phyloP scores from a whole-genome alignment of 2,329 filamentous ascomycete genomes.

The Fusarium pininemorale region DNA sequence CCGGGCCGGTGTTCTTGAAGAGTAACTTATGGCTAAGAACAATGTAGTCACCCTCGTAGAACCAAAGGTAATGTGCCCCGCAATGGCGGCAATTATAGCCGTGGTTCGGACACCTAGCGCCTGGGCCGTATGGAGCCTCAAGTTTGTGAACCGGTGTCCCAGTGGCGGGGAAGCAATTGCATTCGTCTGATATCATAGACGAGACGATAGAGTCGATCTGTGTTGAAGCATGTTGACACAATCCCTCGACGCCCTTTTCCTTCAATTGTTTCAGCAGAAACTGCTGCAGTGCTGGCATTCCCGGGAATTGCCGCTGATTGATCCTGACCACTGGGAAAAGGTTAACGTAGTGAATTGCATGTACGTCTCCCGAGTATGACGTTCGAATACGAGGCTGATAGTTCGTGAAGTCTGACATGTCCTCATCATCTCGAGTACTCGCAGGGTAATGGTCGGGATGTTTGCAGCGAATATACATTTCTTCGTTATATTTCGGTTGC shows the following conservation, averaged over 20 bases:
- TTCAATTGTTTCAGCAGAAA: background rate
- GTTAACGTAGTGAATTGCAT: accelerated
- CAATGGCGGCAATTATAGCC: background rate
- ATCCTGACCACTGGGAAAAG: background rate
- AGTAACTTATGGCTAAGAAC: accelerated
- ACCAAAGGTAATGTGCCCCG: background rate
- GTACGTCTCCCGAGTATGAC: background rate
- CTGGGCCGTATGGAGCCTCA: background rate
- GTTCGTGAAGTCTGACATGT: accelerated
- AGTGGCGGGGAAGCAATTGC: background rate
- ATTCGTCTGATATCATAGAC: background rate
- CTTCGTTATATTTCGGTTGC: accelerated
- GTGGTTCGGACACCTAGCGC: background rate
- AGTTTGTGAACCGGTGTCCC: background rate
- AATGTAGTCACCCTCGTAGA: background rate
- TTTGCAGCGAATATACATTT: background rate
- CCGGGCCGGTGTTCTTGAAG: accelerated
- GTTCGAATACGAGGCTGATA: accelerated
- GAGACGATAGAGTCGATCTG: background rate
- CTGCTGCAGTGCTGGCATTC: background rate
- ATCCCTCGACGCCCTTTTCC: background rate
- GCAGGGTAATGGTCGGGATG: background rate
- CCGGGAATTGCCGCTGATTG: background rate
- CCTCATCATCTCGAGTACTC: accelerated
- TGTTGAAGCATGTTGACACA: background rate